Percentiles rank a stretch among this genome's conserved stretches.
phyloP scores from a whole-genome alignment of 768 basidiomycete species.

The Termitomyces eurrhizus region DNA sequence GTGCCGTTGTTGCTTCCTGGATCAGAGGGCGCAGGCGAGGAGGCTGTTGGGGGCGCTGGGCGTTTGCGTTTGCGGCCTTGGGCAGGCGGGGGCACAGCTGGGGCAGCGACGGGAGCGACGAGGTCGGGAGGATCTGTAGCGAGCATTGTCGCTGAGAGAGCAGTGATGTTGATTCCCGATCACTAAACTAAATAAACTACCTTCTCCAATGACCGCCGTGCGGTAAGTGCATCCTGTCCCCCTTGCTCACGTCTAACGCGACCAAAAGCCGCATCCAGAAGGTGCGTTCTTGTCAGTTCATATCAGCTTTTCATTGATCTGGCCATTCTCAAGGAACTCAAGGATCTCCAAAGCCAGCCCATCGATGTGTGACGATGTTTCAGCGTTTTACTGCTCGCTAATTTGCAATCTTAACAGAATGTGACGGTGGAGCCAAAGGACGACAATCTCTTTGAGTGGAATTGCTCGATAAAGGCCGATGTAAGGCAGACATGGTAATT shows the following conservation, averaged over 20 bases:
- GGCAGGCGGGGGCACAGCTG: constrained; percentile 19
- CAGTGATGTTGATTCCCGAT: not conserved
- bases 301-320: not conserved
- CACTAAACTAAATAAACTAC: not conserved
- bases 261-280: constrained; percentile 66
- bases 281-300: constrained; percentile 30
- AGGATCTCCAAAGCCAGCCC: constrained; percentile 56
- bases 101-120: not conserved
- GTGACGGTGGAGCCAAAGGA: constrained; percentile 60
- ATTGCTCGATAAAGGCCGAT: constrained; percentile 69
- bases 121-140: constrained; percentile 26
- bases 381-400: constrained; percentile 11
- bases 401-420: constrained; percentile 39
- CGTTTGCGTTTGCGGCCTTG: constrained; percentile 56
- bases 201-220: constrained; percentile 29
- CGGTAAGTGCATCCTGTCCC: not conserved
- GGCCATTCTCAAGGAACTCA: constrained; percentile 53
- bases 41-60: constrained; percentile 37
- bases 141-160: constrained; percentile 20
- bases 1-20: constrained; percentile 29
- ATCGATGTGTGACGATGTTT: constrained; percentile 44
- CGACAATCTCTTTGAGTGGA: constrained; percentile 74
- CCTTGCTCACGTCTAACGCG: constrained; percentile 21
- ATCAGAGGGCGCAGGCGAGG: constrained; percentile 63
- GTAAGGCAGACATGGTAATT: constrained; percentile 43